Evolutionary conservation across 768 basidiomycete species (phyloP), one percentile per base, ranked within the genome.

Genomic region (Dentipellis fragilis): DNA sequence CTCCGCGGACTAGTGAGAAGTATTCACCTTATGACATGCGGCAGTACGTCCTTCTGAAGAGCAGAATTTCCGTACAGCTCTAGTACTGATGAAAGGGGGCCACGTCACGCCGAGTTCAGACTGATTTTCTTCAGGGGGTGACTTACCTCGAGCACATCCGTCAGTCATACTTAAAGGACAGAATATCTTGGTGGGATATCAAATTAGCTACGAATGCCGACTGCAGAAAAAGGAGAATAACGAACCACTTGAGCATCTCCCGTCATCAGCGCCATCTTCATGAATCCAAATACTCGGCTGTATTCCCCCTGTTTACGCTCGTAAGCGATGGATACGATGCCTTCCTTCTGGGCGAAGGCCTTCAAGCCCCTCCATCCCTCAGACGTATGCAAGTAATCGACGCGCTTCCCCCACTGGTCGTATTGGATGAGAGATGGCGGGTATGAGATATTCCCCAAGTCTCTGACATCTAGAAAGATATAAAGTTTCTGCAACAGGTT

Each of bases 91-190:
- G 45, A 14, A 14, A 22, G 10, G 29, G n/a, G 29, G 29, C 29
- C 29, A 6, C 29, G 39, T 45, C 4, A 45, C 4, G 34, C 5
- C 6, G 49, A 42, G 14, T 21, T 7, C 34, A 9, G 36, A 6
- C 17, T n/a, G 21, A 21, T 34, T 2, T 34, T 2, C 19, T 5
- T n/a, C 17, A 36, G 21, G 5, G 21, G 14, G 12, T 38, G 16
- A 12, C 11, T 38, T 40, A 78, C 79, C 74, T 63, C 87, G 72
- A 8, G 88, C 87, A 38, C 77, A 75, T 0, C 88, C 88, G 65
- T 91, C 88, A 0, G 86, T 85, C 89, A 91, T 90, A 38, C 80
- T 81, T 55, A 87, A 67, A 1, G 89, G 89, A 56, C 87, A 90
- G 56, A 83, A 79, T 9, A 84, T 74, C 81, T 85, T 48, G 10